A percentile compares a stretch with the other conserved stretches of the same genome.
Conservation (phyloP, 208 protist species). For the Lotmaria passim region DNA sequence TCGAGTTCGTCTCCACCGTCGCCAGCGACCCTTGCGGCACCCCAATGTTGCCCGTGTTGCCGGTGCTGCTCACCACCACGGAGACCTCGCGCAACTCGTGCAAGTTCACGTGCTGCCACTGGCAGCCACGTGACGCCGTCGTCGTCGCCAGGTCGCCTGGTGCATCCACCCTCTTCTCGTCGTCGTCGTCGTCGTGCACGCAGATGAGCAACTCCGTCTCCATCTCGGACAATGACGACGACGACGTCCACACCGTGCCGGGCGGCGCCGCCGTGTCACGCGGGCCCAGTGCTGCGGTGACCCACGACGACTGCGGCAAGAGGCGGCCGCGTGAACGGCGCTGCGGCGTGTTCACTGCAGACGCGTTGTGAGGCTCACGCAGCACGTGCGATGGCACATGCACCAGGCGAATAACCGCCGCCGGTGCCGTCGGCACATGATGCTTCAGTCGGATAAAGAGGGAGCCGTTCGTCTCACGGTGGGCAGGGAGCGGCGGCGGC, state of each 20-base stretch:
- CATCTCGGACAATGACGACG: neutral
- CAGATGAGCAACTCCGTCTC: conserved; percentile 14
- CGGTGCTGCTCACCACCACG: conserved; percentile 1
- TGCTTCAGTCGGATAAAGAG: conserved; percentile 18
- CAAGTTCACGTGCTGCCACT: conserved; percentile 21
- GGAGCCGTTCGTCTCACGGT: neutral
- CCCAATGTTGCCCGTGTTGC: neutral
- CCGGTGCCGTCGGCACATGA: neutral
- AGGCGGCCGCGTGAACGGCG: conserved; percentile 11
- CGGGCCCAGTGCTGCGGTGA: neutral
- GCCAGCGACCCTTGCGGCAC: neutral
- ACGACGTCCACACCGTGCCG: conserved; percentile 13
- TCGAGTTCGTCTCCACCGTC: conserved; percentile 18
- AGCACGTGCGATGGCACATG: conserved; percentile 3
- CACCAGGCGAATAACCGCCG: conserved; percentile 18
- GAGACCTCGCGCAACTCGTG: conserved; percentile 9
- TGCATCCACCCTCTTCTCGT: neutral
- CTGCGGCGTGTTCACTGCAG: neutral
- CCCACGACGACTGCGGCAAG: conserved; percentile 14
- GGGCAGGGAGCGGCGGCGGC: neutral
- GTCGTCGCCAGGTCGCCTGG: conserved; percentile 10
- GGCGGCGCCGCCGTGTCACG: neutral
- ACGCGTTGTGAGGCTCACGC: conserved; percentile 6
- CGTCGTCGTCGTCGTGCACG: conserved; percentile 19
- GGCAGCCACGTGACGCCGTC: conserved; percentile 8